These are phyloP conservation scores for Linum usitatissimum DNA, from an alignment of 345 rosid species.

Conservation along the genomic window DNA sequence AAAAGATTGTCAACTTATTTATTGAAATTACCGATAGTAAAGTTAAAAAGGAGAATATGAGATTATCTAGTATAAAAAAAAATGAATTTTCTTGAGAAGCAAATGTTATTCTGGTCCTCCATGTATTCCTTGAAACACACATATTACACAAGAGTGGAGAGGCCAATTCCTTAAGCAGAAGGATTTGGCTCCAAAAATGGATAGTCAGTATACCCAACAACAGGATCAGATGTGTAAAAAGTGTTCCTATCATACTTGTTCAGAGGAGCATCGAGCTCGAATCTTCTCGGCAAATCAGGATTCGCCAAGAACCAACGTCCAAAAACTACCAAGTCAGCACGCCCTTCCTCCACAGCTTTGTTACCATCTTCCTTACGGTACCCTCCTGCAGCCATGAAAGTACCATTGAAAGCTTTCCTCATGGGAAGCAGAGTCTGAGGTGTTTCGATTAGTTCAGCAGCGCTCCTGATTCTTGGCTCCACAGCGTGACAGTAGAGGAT, in stretches of 20 bases:
- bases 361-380: not conserved
- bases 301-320: slow-evolving; percentile 4
- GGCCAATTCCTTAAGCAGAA: not conserved
- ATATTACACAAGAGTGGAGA: not conserved
- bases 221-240: slow-evolving; percentile 3
- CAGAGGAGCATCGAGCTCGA: slow-evolving; percentile 4
- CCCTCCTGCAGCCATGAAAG: slow-evolving; percentile 2
- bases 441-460: not conserved
- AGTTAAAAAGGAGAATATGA: no score
- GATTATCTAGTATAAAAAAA: no score
- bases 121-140: not conserved
- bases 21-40: no score
- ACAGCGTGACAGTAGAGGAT: not conserved
- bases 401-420: slow-evolving; percentile 6
- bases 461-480: not conserved
- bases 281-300: slow-evolving; percentile 3
- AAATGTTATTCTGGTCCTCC: no score
- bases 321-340: not conserved
- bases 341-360: not conserved
- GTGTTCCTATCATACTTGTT: slow-evolving; percentile 2
- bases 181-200: not conserved
- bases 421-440: not conserved
- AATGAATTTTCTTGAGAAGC: no score
- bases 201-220: slow-evolving; percentile 2
- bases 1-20: no score